A percentile compares a stretch with the other conserved stretches of the same genome.
Conservation (phyloP, 73 alveolate genomes). For the Tetrahymena malaccensis region DNA sequence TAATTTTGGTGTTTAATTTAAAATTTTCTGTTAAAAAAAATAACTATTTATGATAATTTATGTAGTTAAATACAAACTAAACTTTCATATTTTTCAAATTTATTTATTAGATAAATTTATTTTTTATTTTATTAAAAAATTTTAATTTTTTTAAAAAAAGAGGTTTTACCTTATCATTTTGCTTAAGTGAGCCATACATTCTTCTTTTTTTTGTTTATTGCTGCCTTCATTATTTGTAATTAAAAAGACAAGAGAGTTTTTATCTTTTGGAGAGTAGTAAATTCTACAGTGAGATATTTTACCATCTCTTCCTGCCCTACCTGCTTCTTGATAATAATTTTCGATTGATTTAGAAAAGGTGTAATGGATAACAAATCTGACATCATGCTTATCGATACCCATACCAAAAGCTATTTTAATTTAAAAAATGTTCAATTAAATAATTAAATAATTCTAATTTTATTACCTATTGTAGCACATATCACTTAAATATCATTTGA, state of each 20-base stretch:
- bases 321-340: slow-evolving; percentile 50
- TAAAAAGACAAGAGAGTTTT: not conserved
- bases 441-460: not conserved
- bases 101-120: too few relatives aligned
- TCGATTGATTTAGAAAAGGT: slow-evolving; percentile 92
- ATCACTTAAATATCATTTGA: slow-evolving; percentile 88
- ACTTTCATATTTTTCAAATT: not conserved
- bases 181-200: not conserved
- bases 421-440: not conserved
- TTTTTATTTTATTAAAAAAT: too few relatives aligned
- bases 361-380: slow-evolving; percentile 95
- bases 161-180: not conserved
- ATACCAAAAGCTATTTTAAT: slow-evolving; percentile 95
- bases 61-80: too few relatives aligned
- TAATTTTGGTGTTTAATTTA: too few relatives aligned
- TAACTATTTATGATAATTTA: too few relatives aligned
- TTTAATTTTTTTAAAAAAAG: too few relatives aligned
- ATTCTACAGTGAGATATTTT: slow-evolving; percentile 42
- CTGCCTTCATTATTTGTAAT: slow-evolving; percentile 8
- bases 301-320: slow-evolving; percentile 63
- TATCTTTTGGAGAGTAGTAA: slow-evolving; percentile 10
- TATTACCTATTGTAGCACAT: slow-evolving; percentile 79
- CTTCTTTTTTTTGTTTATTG: not conserved
- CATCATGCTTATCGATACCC: slow-evolving; percentile 99
- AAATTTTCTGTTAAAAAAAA: too few relatives aligned